Conservation (phyloP, 1,284 basidiomycete genomes). For the Ceratobasidium sp. region DNA sequence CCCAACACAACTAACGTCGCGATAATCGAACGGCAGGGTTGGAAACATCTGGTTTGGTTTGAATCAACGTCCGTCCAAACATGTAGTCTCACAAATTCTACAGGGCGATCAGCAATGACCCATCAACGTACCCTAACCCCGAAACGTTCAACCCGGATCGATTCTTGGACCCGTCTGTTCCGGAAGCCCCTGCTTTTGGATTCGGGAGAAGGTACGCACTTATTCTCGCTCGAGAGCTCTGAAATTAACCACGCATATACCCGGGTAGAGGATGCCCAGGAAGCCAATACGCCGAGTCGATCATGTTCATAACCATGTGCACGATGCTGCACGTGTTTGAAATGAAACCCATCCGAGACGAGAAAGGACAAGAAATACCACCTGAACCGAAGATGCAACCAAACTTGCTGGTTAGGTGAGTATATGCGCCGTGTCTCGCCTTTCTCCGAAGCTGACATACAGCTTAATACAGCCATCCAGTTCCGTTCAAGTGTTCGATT, state of each 20-base stretch:
- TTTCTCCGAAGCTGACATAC: not conserved
- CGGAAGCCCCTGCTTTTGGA: not conserved
- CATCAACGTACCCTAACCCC: constrained; percentile 45
- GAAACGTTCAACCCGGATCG: constrained; percentile 48
- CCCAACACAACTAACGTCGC: too few relatives aligned
- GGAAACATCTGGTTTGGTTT: constrained; percentile 4
- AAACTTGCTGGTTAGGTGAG: not conserved
- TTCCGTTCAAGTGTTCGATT: not conserved
- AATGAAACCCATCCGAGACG: not conserved
- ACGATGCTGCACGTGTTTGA: not conserved
- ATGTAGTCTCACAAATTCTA: not conserved
- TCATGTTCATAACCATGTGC: not conserved
- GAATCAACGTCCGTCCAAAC: not conserved
- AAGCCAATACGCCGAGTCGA: constrained; percentile 11
- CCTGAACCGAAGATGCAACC: not conserved
- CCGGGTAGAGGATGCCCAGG: not conserved
- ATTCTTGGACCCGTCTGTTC: constrained; percentile 29
- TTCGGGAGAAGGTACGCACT: constrained; percentile 4
- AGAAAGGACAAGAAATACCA: not conserved
- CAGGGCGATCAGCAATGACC: constrained; percentile 46
- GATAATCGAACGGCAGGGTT: not conserved
- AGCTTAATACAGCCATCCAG: not conserved
- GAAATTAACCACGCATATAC: not conserved
- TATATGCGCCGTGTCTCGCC: too few relatives aligned
- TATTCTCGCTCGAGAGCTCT: not conserved